Evolutionary conservation across 2,329 filamentous ascomycete species (phyloP), one percentile per base, ranked within the genome.

Genomic region (Aspergillus udagawae): DNA sequence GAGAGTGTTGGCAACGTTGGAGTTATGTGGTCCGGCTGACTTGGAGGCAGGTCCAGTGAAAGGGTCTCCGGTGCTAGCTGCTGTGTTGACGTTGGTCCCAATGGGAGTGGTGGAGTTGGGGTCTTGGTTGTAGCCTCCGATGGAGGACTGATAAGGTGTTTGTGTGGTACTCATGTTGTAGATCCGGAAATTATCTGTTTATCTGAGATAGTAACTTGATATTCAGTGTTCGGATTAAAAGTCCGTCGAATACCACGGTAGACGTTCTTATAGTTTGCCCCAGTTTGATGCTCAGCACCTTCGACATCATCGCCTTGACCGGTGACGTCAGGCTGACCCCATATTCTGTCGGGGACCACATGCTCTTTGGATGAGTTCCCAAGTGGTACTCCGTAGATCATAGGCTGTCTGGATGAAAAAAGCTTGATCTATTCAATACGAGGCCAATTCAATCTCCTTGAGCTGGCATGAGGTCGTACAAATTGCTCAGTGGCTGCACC

Each of bases 1-100:
- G 12, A 68, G 47, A 58, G 73, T 75, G 62, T 79, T 79, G 32
- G 68, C 67, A 10, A 63, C 42, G 38, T 59, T 56, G 12, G 56
- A 57, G 32, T 35, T 21, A 28, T 67, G 66, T 10, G 59, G 62
- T 9, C 64, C 62, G n/a, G 60, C 59, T 10, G 61, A 64, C 27
- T 49, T 54, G 10, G 59, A 48, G 3, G 59, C 60, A 42, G 59
- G 60, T 20, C 57, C 57, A 3, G 58, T 64, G 25, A 45, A 49
- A 9, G 56, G 29, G 41, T 61, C 59, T 12, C 55, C 51, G 14
- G 52, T 56, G 50, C 42, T 55, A 47, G 54, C 58, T 35, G 53
- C 53, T n/a, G 52, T 14, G 38, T 44, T 23, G 23, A 58, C 53
- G 17, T 60, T 55, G 10, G 60, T 58, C 12, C 53, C 56, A 29